Percentiles rank a stretch among this genome's conserved stretches.
These are phyloP conservation scores for Castanea crenata DNA, from an alignment of 306 rosid genomes.

Conservation along the genomic window DNA sequence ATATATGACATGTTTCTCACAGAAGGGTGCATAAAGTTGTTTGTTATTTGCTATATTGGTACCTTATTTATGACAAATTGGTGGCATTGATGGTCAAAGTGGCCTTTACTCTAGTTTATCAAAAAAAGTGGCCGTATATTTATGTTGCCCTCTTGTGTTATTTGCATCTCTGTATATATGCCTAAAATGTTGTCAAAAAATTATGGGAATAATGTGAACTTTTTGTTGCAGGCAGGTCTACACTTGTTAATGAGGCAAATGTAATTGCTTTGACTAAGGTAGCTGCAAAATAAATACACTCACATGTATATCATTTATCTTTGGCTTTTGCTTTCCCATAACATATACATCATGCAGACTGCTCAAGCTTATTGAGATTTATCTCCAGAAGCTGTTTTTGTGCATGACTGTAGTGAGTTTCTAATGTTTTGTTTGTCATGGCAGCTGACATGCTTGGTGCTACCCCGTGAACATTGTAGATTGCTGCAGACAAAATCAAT, in stretches of 20 bases:
- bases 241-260: slow-evolving; percentile 62
- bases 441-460: slow-evolving; percentile 82
- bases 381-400: neutral
- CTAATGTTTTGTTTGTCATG: slow-evolving; percentile 37
- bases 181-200: neutral
- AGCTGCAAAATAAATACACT: neutral
- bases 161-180: neutral
- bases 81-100: neutral
- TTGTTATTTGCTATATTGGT: neutral
- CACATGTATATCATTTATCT: neutral
- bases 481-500: slow-evolving; percentile 78
- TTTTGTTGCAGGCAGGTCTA: slow-evolving; percentile 52
- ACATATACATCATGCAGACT: slow-evolving; percentile 14
- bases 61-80: neutral
- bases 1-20: neutral
- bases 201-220: slow-evolving; percentile 15
- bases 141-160: neutral
- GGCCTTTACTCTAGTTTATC: neutral
- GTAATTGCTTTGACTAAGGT: slow-evolving; percentile 83
- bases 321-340: slow-evolving; percentile 6
- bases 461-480: slow-evolving; percentile 58
- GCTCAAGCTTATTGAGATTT: slow-evolving; percentile 22
- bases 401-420: slow-evolving; percentile 7
- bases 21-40: neutral
- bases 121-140: neutral